A percentile compares a stretch with the other conserved stretches of the same genome.
These are phyloP conservation scores for Candida pseudoviswanathii DNA, from an alignment of 1,139 yeast species.

Conservation along the genomic window DNA sequence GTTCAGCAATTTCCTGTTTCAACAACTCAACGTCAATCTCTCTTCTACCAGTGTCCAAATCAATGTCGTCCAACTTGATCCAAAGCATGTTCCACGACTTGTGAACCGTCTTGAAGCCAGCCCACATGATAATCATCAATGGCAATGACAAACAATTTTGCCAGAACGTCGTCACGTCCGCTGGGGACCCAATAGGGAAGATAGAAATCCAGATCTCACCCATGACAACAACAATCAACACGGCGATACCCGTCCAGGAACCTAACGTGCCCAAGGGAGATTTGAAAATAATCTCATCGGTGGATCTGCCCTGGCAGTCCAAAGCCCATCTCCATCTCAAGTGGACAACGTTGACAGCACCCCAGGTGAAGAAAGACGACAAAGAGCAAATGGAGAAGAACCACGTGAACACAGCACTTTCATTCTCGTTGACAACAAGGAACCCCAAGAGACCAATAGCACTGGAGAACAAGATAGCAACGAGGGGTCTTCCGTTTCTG, in stretches of 20 bases:
- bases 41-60: constrained; percentile 54
- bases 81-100: constrained; percentile 29
- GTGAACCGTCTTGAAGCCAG: constrained; percentile 29
- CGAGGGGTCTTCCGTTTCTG: constrained; percentile 57
- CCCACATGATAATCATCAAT: constrained; percentile 40
- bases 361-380: constrained; percentile 59
- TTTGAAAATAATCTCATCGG: constrained; percentile 49
- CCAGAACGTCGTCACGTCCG: constrained; percentile 40
- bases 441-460: constrained; percentile 64
- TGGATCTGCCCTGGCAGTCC: constrained; percentile 33
- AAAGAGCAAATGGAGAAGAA: constrained; percentile 67
- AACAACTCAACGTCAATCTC: constrained; percentile 46
- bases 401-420: constrained; percentile 61
- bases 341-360: constrained; percentile 40
- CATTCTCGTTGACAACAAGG: constrained; percentile 52
- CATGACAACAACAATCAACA: constrained; percentile 41
- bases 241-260: constrained; percentile 45
- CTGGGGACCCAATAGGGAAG: constrained; percentile 41
- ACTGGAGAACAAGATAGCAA: constrained; percentile 51
- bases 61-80: constrained; percentile 43
- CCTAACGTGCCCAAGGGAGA: constrained; percentile 54
- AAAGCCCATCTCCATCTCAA: constrained; percentile 44
- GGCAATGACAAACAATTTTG: constrained; percentile 53
- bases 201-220: constrained; percentile 53
- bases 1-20: constrained; percentile 50